Evolutionary conservation across 1,284 basidiomycete genomes (phyloP), one percentile per base, ranked within the genome.

Genomic region (Tremellales sp.): DNA sequence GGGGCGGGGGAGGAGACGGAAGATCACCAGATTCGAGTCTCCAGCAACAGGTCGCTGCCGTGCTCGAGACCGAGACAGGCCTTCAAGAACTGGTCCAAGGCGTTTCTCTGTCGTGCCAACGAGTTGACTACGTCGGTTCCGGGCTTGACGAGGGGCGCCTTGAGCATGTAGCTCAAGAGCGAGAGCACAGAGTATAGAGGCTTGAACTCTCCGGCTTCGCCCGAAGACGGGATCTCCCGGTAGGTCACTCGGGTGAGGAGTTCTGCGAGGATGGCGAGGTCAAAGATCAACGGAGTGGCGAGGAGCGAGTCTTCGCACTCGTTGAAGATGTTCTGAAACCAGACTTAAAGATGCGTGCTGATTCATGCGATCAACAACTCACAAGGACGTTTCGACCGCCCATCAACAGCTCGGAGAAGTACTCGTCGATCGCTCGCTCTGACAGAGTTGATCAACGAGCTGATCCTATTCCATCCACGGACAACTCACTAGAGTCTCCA

Each of bases 251-350:
- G 91, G 36, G 92, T 94, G 62, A 97, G 81, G 51, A 98, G 79
- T 79, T 97, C 94, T 44, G 92, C 85, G 49, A 97, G 81, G 77
- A 97, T 92, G 43, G 88, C 77, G 58, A 98, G 77, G 75, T 97
- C 94, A 61, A 97, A 80, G 68, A 97, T 93, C 59, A 98, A 81
- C 10, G 93, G 94, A 40, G 92, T 94, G 38, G 95, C 94, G 53
- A 98, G 81, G 48, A 97, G 79, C 28, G 93, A 97, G 74, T 98
- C 94, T 83, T 93, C 90, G 78, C 92, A 95, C 75, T 91, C 86
- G 74, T 94, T 94, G 81, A 92, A 94, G 74, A 94, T 92, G 75
- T 87, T 71, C 47, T 60, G 47, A 19, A 31, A 9, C 45, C 45
- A 24, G 49, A 43, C 26, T 39, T 7, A 13, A 26, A 9, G 16